A percentile compares a stretch with the other conserved stretches of the same genome.
Evolutionary conservation across 495 filamentous ascomycete species (phyloP).

Genomic region (Podospora fimiseda): DNA sequence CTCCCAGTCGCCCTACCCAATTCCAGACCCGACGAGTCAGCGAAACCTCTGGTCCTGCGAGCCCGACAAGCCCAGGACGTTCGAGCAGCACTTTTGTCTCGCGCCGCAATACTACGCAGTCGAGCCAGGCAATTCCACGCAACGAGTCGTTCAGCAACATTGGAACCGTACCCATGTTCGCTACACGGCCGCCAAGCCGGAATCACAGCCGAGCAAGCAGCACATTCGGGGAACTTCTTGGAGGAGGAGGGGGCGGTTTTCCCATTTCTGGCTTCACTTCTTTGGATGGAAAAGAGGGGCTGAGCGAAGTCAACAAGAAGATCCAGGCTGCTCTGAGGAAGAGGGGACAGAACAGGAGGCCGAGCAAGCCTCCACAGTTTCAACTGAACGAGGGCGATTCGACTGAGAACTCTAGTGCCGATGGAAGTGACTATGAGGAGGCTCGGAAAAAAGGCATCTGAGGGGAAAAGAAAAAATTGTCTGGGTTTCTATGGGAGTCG

Average conservation of each 20-base stretch:
- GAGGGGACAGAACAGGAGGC: slow-evolving; percentile 64
- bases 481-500: no score
- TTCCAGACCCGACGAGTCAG: slow-evolving; percentile 19
- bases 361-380: slow-evolving; percentile 50
- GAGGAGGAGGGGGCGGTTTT: slow-evolving; percentile 58
- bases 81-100: not conserved
- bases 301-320: slow-evolving; percentile 77
- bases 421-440: slow-evolving; percentile 22
- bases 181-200: slow-evolving; percentile 71
- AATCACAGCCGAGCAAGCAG: slow-evolving; percentile 67
- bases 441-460: slow-evolving; percentile 25
- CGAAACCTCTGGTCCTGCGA: slow-evolving; percentile 23
- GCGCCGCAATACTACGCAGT: slow-evolving; percentile 37
- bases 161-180: slow-evolving; percentile 78
- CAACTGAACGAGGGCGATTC: slow-evolving; percentile 32
- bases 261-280: slow-evolving; percentile 64
- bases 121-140: slow-evolving; percentile 57
- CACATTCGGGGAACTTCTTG: slow-evolving; percentile 38
- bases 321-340: slow-evolving; percentile 87
- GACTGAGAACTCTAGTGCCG: slow-evolving; percentile 19
- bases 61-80: slow-evolving; percentile 14
- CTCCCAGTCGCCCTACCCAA: slow-evolving; percentile 4
- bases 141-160: slow-evolving; percentile 93
- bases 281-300: slow-evolving; percentile 60
- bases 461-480: no score